Conservation (phyloP, 2,329 filamentous ascomycete species). For the Colletotrichum liaoningense region DNA sequence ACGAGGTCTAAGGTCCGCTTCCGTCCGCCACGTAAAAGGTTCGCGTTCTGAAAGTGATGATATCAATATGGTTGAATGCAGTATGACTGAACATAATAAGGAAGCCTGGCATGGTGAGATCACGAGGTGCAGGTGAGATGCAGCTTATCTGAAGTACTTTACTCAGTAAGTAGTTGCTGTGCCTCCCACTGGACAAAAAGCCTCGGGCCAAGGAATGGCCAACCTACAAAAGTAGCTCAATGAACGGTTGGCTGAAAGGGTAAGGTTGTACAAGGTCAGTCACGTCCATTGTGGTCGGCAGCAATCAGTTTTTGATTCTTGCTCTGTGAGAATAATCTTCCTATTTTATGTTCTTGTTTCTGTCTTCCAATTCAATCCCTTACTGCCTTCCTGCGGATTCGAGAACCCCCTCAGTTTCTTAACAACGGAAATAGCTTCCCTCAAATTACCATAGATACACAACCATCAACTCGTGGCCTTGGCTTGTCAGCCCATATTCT, state of each 20-base stretch:
- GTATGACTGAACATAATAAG: neutral
- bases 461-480: neutral
- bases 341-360: neutral
- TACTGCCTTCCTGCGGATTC: neutral
- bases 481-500: neutral
- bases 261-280: neutral
- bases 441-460: no score
- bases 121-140: no score
- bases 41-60: neutral
- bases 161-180: neutral
- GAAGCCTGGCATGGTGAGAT: neutral
- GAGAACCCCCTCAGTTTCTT: neutral
- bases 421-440: neutral
- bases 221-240: neutral
- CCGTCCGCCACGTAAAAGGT: neutral
- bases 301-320: neutral
- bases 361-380: neutral
- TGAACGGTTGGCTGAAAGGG: neutral
- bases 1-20: neutral
- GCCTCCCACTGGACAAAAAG: no score
- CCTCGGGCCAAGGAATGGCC: neutral
- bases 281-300: neutral
- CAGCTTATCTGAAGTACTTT: no score
- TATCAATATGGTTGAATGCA: neutral
- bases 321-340: neutral